Base-by-base conservation (phyloP, 768 basidiomycete genomes). In the Auricularia auricula-judae region DNA sequence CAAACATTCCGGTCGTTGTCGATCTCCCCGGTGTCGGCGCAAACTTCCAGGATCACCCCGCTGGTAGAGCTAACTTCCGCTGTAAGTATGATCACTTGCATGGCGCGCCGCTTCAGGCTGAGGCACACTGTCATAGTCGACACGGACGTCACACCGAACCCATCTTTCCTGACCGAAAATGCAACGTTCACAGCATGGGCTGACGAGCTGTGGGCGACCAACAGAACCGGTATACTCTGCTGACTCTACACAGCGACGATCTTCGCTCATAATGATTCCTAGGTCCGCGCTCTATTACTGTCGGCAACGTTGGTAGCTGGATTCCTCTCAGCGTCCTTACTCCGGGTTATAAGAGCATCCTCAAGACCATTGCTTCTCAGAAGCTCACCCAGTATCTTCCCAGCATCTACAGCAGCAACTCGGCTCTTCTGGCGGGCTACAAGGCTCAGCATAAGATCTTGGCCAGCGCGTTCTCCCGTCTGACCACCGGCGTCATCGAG, bases 1-100 rank as follows among this genome's bases (percentile, higher is more conserved):
- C 54, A 8, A 34, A 42, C 12, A 64, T 64, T 35, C 63, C 51
- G 3, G 23, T 39, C 14, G 0, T 64, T 14, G 29, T 36, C 21
- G 23, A 56, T 34, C 63, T 64, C 12, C 53, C 51, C 11, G 63
- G 63, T 43, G 63, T 64, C 18, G 63, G 63, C 33, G 10, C 47
- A 16, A 64, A 64, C 51, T 59, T 64, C 54, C 63, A 64, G 21
- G 63, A 64, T 39, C 63, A 64, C 34, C 23, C 56, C 5, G 23
- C 18, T 10, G 23, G 8, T 10, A n/a, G 16, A 21, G 18, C 56
- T 5, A 59, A 35, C 56, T 59, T 59, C 29, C 59, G 16, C 18
- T 64, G 29, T 64, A 18, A n/a, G 53, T 18, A 4, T 1, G 8
- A 18, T 54, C 53, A 54, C 7, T 54, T 54, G 7, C 53, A 7